Evolutionary conservation across 352 stramenopile species (phyloP).

Genomic region (Phytophthora megakarya): DNA sequence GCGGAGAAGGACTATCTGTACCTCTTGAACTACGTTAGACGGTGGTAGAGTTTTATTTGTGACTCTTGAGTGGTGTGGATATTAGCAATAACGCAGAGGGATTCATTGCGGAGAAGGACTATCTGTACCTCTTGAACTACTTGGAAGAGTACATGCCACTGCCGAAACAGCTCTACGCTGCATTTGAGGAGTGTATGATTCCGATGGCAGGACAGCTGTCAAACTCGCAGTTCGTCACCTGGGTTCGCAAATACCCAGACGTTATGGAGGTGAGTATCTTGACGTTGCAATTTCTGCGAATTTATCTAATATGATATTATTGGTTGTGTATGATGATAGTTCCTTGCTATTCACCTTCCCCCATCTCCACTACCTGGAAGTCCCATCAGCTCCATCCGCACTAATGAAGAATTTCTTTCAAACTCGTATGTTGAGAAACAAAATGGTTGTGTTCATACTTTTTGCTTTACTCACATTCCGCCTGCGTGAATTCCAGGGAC

Average conservation of each 20-base stretch:
- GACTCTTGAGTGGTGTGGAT: neutral
- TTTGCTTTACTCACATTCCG: slow-evolving; percentile 2
- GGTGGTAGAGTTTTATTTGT: no score
- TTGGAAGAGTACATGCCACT: slow-evolving; percentile 63
- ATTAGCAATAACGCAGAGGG: slow-evolving; percentile 51
- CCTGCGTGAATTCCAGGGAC: slow-evolving; percentile 40
- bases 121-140: slow-evolving; percentile 71
- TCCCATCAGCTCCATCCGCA: slow-evolving; percentile 38
- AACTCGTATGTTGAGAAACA: slow-evolving; percentile 39
- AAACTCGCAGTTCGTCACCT: slow-evolving; percentile 74
- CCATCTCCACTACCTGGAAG: slow-evolving; percentile 40
- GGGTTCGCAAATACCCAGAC: slow-evolving; percentile 69
- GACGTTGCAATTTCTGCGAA: neutral
- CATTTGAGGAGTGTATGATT: slow-evolving; percentile 78
- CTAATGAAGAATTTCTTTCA: slow-evolving; percentile 48
- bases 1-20: slow-evolving; percentile 73
- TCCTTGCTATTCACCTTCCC: slow-evolving; percentile 52
- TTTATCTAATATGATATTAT: neutral
- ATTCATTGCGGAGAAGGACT: slow-evolving; percentile 73
- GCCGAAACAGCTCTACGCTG: slow-evolving; percentile 76
- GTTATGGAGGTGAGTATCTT: slow-evolving; percentile 61
- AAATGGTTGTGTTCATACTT: neutral
- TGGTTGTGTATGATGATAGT: slow-evolving; percentile 34
- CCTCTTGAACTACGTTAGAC: slow-evolving; percentile 54
- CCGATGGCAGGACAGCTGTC: slow-evolving; percentile 54